phyloP scores from a whole-genome alignment of 345 rosid species.

The Triadica sebifera region DNA sequence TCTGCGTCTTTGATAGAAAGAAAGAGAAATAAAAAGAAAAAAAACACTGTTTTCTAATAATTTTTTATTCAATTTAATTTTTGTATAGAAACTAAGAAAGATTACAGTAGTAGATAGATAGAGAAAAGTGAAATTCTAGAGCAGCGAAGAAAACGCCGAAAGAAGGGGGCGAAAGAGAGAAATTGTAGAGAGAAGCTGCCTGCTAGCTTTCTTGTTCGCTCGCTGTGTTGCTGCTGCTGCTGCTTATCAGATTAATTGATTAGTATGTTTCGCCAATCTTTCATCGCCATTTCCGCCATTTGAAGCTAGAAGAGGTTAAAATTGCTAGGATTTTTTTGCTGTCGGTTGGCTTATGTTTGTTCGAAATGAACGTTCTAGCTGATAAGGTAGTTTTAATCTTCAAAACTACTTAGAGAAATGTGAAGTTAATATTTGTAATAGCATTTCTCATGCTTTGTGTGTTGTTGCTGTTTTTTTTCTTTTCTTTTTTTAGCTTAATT shows the following conservation, averaged over 20 bases:
- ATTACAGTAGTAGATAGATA: neutral
- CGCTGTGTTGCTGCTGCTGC: neutral
- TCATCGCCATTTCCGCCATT: slow-evolving; percentile 26
- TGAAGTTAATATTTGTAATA: neutral
- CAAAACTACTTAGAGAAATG: slow-evolving; percentile 20
- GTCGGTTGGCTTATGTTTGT: slow-evolving; percentile 1
- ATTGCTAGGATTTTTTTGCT: neutral
- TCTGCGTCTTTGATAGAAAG: slow-evolving; percentile 26
- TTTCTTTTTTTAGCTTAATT: slow-evolving; percentile 3
- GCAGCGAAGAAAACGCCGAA: neutral
- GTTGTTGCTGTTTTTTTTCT: neutral
- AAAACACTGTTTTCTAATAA: too few species aligned
- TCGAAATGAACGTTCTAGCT: slow-evolving; percentile 10
- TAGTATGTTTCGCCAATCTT: neutral
- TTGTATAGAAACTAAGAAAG: neutral
- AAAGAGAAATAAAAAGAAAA: neutral
- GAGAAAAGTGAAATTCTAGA: slow-evolving; percentile 6
- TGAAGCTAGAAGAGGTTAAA: neutral
- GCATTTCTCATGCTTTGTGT: neutral
- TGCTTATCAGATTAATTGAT: neutral
- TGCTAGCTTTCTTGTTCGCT: neutral
- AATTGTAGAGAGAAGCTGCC: slow-evolving; percentile 3
- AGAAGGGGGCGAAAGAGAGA: neutral
- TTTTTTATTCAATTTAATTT: neutral
- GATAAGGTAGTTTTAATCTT: slow-evolving; percentile 13